phyloP scores from a whole-genome alignment of 345 rosid genomes.

The Euphorbia peplus region DNA sequence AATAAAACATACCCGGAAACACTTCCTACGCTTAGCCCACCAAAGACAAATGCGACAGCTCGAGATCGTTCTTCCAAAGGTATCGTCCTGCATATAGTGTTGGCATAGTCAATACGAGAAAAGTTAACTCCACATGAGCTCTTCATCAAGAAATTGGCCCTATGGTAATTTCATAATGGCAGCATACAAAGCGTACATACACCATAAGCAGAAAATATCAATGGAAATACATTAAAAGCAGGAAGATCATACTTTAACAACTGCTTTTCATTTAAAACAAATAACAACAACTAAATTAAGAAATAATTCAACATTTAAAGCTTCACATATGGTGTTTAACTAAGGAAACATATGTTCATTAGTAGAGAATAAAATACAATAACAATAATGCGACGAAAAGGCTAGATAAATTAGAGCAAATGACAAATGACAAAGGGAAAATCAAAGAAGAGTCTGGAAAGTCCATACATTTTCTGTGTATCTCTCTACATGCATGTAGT shows the following conservation, averaged over 20 bases:
- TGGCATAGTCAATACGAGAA: conserved; percentile 18
- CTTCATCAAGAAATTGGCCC: conserved; percentile 4
- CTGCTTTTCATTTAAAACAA: neutral
- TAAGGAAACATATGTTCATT: neutral
- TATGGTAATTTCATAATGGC: neutral
- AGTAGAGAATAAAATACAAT: neutral
- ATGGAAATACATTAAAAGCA: neutral
- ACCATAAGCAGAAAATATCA: neutral
- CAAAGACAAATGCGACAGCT: conserved; percentile 87
- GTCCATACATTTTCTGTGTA: neutral
- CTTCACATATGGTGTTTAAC: neutral
- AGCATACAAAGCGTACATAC: neutral
- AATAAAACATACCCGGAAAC: conserved; percentile 69
- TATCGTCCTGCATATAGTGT: conserved; percentile 55
- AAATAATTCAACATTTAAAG: neutral
- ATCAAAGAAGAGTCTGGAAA: neutral
- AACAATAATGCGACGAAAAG: neutral
- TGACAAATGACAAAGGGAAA: neutral
- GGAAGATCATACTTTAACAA: neutral
- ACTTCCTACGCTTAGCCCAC: conserved; percentile 92
- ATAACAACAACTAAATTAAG: neutral
- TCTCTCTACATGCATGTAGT: neutral
- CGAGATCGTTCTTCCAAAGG: conserved; percentile 90
- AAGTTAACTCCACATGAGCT: conserved; percentile 10
- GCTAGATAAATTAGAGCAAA: neutral